Conservation (phyloP, 2,329 filamentous ascomycete genomes). For the Microcyclosporella mali region DNA sequence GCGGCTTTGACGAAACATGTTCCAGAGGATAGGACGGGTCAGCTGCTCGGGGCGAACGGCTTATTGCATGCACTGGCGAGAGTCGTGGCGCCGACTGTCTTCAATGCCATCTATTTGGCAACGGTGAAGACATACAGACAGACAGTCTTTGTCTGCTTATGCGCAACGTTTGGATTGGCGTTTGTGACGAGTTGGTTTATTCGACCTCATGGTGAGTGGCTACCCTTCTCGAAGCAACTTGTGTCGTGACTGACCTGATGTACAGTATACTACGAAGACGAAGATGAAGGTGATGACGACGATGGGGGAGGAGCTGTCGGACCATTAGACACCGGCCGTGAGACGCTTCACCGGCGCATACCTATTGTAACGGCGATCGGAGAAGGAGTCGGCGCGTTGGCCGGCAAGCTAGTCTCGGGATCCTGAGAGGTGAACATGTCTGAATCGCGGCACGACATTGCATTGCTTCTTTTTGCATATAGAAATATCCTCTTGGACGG, state of each 20-base stretch:
- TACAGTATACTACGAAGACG: slow-evolving; percentile 16
- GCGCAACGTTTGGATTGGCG: slow-evolving; percentile 58
- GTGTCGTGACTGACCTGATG: not conserved
- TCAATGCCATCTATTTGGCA: slow-evolving; percentile 77
- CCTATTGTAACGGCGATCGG: slow-evolving; percentile 8
- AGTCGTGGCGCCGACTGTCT: slow-evolving; percentile 71
- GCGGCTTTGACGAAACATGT: slow-evolving; percentile 86
- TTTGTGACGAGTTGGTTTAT: slow-evolving; percentile 65
- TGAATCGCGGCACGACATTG: not conserved
- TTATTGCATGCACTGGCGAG: slow-evolving; percentile 76
- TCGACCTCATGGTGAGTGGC: slow-evolving; percentile 62
- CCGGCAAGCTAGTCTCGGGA: not conserved
- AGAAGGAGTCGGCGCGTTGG: slow-evolving; percentile 1
- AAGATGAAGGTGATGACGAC: slow-evolving; percentile 4
- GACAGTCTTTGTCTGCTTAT: slow-evolving; percentile 73
- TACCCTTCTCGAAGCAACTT: not conserved
- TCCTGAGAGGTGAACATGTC: not conserved
- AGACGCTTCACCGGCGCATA: slow-evolving; percentile 2
- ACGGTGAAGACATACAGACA: slow-evolving; percentile 76
- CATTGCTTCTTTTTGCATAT: too few relatives aligned
- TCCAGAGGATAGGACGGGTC: slow-evolving; percentile 70
- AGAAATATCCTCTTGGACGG: too few relatives aligned
- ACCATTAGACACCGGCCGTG: too few relatives aligned
- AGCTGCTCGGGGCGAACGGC: slow-evolving; percentile 82
- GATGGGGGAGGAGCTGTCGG: too few relatives aligned